Evolutionary conservation across 2,329 filamentous ascomycete genomes (phyloP), one percentile per base, ranked within the genome.

Genomic region (Colletotrichum melonis): DNA sequence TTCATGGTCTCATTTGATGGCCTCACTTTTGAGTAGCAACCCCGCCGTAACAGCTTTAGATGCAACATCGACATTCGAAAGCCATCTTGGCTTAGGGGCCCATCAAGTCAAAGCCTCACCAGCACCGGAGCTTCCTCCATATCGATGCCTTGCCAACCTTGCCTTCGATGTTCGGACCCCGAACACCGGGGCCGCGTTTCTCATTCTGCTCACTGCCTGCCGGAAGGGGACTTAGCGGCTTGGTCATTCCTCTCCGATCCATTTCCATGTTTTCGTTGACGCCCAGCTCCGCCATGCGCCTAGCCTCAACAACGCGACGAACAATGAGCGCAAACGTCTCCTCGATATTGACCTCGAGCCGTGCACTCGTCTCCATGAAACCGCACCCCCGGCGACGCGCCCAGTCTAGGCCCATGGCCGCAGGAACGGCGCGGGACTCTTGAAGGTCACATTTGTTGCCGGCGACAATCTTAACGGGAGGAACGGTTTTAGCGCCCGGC

Each of bases 351-450:
- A 97, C 94, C 86, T 95, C 93, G 78, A 95, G 90, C 67, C 94
- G 86, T 5, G 94, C 94, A 78, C 92, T 95, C 75, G 94, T 97
- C 88, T 97, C 94, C 94, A 97, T 97, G 84, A 97, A 97, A 52
- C 94, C 94, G 83, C 93, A 96, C 56, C 91, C 91, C 67, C 89
- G 87, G 73, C 86, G 86, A 74, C 93, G 86, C 63, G 94, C 93
- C 94, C 94, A 97, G 77, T 95, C 93, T 56, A 96, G 85, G 0
- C 94, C 94, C 69, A 89, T 85, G 55, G 91, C 88, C 7, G 93
- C 93, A n/a, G 89, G 85, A 9, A 97, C 91, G 80, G 91, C 88
- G 62, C 94, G 85, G 76, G 87, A 88, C 78, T 92, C 88, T 79
- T 94, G 91, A 74, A 96, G 82, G 82, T 97, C 94, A 86, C 94